Conservation (phyloP, 2,329 filamentous ascomycete species). For the Penicillium sp. region DNA sequence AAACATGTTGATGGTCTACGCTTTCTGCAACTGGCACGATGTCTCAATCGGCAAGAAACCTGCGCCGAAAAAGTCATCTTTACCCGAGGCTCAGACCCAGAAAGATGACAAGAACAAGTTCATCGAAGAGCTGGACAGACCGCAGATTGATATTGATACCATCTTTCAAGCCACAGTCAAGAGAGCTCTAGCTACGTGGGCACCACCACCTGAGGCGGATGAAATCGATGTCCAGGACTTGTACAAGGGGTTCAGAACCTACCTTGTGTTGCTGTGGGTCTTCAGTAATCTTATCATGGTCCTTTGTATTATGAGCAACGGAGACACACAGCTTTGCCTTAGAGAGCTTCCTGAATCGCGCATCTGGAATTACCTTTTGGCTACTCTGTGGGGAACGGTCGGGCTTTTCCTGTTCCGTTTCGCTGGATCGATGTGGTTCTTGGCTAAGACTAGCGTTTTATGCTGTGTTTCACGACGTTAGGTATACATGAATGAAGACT, state of each 20-base stretch:
- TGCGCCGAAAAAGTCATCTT: slow-evolving; percentile 77
- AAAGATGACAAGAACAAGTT: slow-evolving; percentile 82
- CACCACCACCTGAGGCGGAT: slow-evolving; percentile 69
- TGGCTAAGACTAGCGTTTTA: slow-evolving; percentile 88
- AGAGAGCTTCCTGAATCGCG: slow-evolving; percentile 68
- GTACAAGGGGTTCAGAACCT: slow-evolving; percentile 98
- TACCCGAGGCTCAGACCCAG: slow-evolving; percentile 83
- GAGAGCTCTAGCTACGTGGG: slow-evolving; percentile 79
- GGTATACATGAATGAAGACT: not conserved
- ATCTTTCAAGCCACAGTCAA: slow-evolving; percentile 94
- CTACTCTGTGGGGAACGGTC: slow-evolving; percentile 84
- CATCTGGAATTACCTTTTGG: slow-evolving; percentile 80
- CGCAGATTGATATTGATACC: slow-evolving; percentile 94
- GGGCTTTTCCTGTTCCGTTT: slow-evolving; percentile 80
- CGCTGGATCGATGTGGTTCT: slow-evolving; percentile 85
- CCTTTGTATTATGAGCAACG: slow-evolving; percentile 82
- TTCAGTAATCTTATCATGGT: slow-evolving; percentile 85
- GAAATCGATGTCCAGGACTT: slow-evolving; percentile 89
- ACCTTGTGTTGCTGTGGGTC: slow-evolving; percentile 85
- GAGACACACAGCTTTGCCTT: slow-evolving; percentile 76
- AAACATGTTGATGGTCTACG: slow-evolving; percentile 98
- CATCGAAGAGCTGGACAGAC: slow-evolving; percentile 91
- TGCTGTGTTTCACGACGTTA: slow-evolving; percentile 85
- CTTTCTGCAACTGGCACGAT: slow-evolving; percentile 99
- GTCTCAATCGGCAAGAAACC: slow-evolving; percentile 98